Evolutionary conservation across 768 basidiomycete genomes (phyloP), one percentile per base, ranked within the genome.

Genomic region (Suillus subaureus): DNA sequence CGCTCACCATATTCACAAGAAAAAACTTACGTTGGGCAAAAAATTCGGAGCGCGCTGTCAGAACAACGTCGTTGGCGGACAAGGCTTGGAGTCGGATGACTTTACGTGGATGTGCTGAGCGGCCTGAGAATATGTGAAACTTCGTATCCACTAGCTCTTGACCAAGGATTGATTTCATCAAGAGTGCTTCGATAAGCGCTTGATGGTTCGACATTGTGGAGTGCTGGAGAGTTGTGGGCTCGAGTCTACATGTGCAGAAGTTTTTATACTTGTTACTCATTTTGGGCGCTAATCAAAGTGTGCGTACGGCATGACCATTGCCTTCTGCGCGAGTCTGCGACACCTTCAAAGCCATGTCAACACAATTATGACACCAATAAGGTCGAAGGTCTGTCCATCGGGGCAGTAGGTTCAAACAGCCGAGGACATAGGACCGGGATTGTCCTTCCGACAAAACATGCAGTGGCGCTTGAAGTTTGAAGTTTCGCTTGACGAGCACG

Each of bases 81-180:
- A 77, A 61, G 11, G 71, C 62, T 11, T 70, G 71, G 18, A 75
- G 76, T 3, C 62, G 62, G 8, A 47, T n/a, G 39, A 70, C 67
- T 28, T 26, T 64, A 18, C 71, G 35, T 7, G 69, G 58, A 3
- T 33, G 3, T 4, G 21, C 43, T 21, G 75, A 71, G n/a, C 63
- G 70, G 11, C 73, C 49, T 1, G 70, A 74, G 55, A 69, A 79
- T 6, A 76, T 61, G 55, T 77, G 74, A 23, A 79, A 76, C 42
- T 75, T 72, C 12, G 75, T 76, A 58, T 77, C 70, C 31, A 75
- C 45, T 26, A 77, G 67, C n/a, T 68, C 68, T 16, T 78, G 70
- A 18, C 70, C 70, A n/a, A 77, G 69, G 7, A 73, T 62, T 33
- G 68, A 74, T 56, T 72, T 69, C 55, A 69, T 68, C 15, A 76